Percentiles rank a stretch among this genome's conserved stretches.
These are phyloP conservation scores for Austroboletus niveus DNA, from an alignment of 1,284 basidiomycete genomes.

Conservation along the genomic window DNA sequence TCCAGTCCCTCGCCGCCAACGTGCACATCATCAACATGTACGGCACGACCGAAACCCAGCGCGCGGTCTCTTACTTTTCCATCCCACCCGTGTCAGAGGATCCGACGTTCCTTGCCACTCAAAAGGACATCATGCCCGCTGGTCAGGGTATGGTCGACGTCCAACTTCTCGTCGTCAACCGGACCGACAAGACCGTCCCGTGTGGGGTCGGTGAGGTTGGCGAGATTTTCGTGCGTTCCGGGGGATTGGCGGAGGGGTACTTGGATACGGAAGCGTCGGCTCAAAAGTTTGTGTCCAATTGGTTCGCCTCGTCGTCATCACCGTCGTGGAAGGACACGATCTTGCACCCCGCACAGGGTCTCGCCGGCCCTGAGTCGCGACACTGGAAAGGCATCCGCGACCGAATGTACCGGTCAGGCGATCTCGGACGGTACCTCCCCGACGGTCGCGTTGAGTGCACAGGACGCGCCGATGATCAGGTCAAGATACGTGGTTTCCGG, in stretches of 20 bases:
- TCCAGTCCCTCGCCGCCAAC: constrained; percentile 92
- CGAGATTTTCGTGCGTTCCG: constrained; percentile 97
- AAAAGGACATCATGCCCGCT: constrained; percentile 99
- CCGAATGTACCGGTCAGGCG: constrained; percentile 97
- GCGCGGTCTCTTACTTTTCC: constrained; percentile 96
- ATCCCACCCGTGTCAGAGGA: constrained; percentile 87
- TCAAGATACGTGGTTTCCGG: constrained; percentile 99
- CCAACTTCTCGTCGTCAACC: constrained; percentile 95
- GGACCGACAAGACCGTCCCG: constrained; percentile 83
- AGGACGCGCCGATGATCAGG: constrained; percentile 97
- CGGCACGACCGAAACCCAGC: constrained; percentile 98
- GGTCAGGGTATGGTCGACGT: constrained; percentile 98
- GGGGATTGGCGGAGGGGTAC: constrained; percentile 96
- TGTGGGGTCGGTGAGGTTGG: constrained; percentile 97
- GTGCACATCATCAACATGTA: constrained; percentile 99
- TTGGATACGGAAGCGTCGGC: constrained; percentile 81
- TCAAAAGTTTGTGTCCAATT: constrained; percentile 92
- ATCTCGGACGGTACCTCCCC: constrained; percentile 93
- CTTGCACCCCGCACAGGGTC: constrained; percentile 50
- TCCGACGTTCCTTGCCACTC: constrained; percentile 87
- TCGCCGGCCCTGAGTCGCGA: constrained; percentile 66
- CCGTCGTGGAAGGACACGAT: constrained; percentile 70
- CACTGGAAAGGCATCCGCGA: constrained; percentile 98
- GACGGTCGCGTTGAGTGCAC: constrained; percentile 96
- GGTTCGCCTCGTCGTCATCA: constrained; percentile 65